A percentile compares a stretch with the other conserved stretches of the same genome.
These are phyloP conservation scores for Barnettozyma botsteinii DNA, from an alignment of 805 yeast species.

Conservation along the genomic window DNA sequence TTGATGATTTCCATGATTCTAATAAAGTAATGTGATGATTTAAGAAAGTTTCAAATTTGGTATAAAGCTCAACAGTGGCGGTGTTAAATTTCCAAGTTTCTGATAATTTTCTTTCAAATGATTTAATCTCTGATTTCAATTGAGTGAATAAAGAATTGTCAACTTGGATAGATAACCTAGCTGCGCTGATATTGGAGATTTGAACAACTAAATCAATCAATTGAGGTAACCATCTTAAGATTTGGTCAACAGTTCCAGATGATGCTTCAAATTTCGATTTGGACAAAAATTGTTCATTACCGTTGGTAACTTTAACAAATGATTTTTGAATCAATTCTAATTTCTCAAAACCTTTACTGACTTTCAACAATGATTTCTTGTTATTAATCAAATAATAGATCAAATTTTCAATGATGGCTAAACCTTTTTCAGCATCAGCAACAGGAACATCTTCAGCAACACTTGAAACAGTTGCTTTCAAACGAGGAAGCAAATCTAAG, in stretches of 20 bases:
- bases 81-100: constrained; percentile 17
- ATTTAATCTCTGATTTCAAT: constrained; percentile 13
- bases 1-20: constrained; percentile 29
- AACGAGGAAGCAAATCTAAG: constrained; percentile 74
- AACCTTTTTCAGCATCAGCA: constrained; percentile 65
- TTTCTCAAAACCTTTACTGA: constrained; percentile 19
- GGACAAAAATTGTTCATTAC: constrained; percentile 19
- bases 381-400: constrained; percentile 50
- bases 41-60: constrained; percentile 22
- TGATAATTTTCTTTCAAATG: constrained; percentile 11
- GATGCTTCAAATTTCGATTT: constrained; percentile 9
- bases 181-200: constrained; percentile 16
- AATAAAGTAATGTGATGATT: constrained; percentile 22
- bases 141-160: constrained; percentile 19
- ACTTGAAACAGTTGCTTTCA: constrained; percentile 57
- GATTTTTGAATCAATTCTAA: constrained; percentile 18
- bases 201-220: constrained; percentile 28
- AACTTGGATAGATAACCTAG: constrained; percentile 9
- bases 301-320: constrained; percentile 20
- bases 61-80: constrained; percentile 8
- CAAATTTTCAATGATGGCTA: constrained; percentile 71
- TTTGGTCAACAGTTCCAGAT: constrained; percentile 10
- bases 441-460: constrained; percentile 72
- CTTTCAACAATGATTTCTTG: constrained; percentile 40
- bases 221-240: constrained; percentile 30